These are phyloP conservation scores for Crepidotus variabilis DNA, from an alignment of 768 basidiomycete species.

Conservation along the genomic window DNA sequence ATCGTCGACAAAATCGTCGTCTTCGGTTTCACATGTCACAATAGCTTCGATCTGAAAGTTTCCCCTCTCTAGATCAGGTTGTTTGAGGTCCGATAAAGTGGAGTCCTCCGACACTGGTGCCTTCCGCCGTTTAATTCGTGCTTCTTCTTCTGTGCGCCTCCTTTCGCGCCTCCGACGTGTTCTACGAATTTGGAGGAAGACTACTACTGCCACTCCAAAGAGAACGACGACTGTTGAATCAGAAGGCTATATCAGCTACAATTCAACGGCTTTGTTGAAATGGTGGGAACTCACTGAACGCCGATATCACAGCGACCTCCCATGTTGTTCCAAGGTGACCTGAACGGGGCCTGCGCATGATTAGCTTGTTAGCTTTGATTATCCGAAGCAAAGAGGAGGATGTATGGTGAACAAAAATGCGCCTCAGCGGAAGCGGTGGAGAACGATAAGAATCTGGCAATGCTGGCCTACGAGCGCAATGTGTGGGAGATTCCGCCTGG, in stretches of 20 bases:
- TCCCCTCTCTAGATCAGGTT: slow-evolving; percentile 10
- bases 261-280: neutral
- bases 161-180: slow-evolving; percentile 13
- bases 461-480: no score
- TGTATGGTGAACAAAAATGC: no score
- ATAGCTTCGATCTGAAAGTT: neutral
- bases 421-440: no score
- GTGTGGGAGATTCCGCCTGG: no score
- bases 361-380: no score
- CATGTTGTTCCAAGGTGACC: slow-evolving; percentile 32
- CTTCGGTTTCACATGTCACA: neutral
- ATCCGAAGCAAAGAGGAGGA: no score
- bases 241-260: neutral
- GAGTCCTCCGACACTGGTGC: neutral
- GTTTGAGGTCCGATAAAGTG: neutral
- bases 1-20: slow-evolving; percentile 5
- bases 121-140: neutral
- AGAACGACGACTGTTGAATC: slow-evolving; percentile 20
- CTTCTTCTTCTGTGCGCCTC: slow-evolving; percentile 7
- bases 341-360: slow-evolving; percentile 21
- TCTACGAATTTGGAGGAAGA: slow-evolving; percentile 23
- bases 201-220: slow-evolving; percentile 20
- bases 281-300: slow-evolving; percentile 26
- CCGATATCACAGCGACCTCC: slow-evolving; percentile 32
- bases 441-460: no score